Evolutionary conservation across 2,329 filamentous ascomycete genomes (phyloP).

Genomic region (Ophiostoma pallidulum): DNA sequence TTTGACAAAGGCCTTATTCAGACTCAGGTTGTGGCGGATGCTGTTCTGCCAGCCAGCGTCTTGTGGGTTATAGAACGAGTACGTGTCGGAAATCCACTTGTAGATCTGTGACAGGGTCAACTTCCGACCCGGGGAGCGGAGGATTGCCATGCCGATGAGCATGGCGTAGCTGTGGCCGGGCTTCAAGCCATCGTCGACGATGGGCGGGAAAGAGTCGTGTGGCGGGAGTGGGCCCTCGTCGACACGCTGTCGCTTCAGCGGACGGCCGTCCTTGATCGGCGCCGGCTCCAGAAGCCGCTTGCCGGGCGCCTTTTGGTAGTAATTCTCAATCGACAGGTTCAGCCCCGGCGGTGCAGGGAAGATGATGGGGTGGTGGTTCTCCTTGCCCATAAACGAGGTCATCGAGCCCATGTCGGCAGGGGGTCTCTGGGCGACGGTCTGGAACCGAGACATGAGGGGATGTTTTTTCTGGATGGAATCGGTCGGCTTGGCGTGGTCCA

Average conservation of each 20-base stretch:
- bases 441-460: conserved; percentile 49
- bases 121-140: conserved; percentile 72
- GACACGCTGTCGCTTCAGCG: conserved; percentile 57
- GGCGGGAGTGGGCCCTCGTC: conserved; percentile 53
- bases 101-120: conserved; percentile 93
- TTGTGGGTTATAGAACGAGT: conserved; percentile 72
- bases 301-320: conserved; percentile 42
- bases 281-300: conserved; percentile 66
- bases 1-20: conserved; percentile 96
- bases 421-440: conserved; percentile 46
- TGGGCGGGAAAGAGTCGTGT: conserved; percentile 67
- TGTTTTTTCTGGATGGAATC: conserved; percentile 62
- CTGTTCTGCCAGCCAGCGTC: conserved; percentile 98
- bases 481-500: conserved; percentile 42
- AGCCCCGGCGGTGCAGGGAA: conserved; percentile 39
- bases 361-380: conserved; percentile 43
- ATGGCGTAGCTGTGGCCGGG: conserved; percentile 89
- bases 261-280: conserved; percentile 58
- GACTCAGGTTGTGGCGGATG: conserved; percentile 92
- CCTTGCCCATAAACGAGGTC: conserved; percentile 38
- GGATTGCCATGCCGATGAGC: conserved; percentile 93
- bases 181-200: conserved; percentile 81
- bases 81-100: conserved; percentile 98
- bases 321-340: conserved; percentile 42
- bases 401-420: conserved; percentile 29